These are phyloP conservation scores for Botrytis sinoallii DNA, from an alignment of 2,329 filamentous ascomycete genomes.

Conservation along the genomic window DNA sequence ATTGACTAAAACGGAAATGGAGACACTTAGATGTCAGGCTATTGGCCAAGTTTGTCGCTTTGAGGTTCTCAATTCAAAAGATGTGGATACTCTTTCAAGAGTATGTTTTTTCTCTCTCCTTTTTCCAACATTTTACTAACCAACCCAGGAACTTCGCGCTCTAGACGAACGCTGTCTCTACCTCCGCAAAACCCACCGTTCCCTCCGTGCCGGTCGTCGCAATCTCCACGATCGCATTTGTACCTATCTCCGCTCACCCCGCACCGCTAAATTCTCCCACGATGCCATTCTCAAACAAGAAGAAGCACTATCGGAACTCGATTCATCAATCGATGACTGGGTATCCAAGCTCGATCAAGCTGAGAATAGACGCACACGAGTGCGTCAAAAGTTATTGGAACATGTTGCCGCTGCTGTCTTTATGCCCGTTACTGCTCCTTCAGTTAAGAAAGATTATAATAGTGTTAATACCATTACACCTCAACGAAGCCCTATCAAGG, in stretches of 20 bases:
- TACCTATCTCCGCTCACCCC: slow-evolving; percentile 69
- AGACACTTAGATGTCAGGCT: slow-evolving; percentile 56
- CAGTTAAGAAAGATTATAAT: too few species aligned
- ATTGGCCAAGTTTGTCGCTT: slow-evolving; percentile 61
- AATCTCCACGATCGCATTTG: slow-evolving; percentile 76
- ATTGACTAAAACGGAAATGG: slow-evolving; percentile 49
- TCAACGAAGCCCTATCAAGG: slow-evolving; percentile 45
- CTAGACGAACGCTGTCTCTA: slow-evolving; percentile 79
- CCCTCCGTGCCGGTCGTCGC: slow-evolving; percentile 69
- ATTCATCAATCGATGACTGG: slow-evolving; percentile 78
- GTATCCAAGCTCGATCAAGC: slow-evolving; percentile 75
- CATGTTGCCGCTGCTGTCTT: slow-evolving; percentile 72
- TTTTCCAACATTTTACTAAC: slow-evolving; percentile 5
- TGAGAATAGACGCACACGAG: slow-evolving; percentile 70
- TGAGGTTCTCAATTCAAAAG: slow-evolving; percentile 59
- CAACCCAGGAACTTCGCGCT: slow-evolving; percentile 62
- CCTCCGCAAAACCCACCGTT: slow-evolving; percentile 72
- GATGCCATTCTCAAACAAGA: slow-evolving; percentile 77
- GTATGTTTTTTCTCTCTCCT: slow-evolving; percentile 38
- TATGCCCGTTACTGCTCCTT: slow-evolving; percentile 23
- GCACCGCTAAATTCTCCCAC: slow-evolving; percentile 67
- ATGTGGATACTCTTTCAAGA: slow-evolving; percentile 64
- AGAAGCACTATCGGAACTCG: slow-evolving; percentile 73
- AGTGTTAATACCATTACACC: slow-evolving; percentile 26
- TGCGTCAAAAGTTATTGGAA: slow-evolving; percentile 77